Conservation (phyloP, 768 basidiomycete species). For the Mycena polygramma region DNA sequence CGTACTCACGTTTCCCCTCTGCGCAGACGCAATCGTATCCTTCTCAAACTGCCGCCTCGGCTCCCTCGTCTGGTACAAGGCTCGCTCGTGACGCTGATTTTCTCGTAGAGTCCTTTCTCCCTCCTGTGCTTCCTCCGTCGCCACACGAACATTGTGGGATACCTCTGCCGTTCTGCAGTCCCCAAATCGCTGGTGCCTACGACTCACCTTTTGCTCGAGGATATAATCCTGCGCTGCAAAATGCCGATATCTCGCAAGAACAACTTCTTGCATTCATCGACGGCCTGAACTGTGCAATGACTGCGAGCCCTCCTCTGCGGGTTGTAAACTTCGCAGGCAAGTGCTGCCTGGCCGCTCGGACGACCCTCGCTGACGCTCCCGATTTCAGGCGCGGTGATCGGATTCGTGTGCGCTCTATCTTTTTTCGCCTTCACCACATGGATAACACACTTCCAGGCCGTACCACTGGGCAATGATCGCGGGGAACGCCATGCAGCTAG, state of each 20-base stretch:
- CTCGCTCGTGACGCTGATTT: conserved; percentile 31
- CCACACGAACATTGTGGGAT: neutral
- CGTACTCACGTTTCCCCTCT: neutral
- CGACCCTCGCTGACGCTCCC: neutral
- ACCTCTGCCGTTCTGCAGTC: conserved; percentile 38
- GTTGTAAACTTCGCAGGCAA: conserved; percentile 34
- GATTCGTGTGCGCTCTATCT: conserved; percentile 37
- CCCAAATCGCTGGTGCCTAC: conserved; percentile 38
- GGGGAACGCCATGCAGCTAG: conserved; percentile 32
- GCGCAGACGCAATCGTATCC: neutral
- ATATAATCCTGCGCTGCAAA: conserved; percentile 34
- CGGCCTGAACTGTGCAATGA: conserved; percentile 43
- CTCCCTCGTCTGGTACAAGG: conserved; percentile 5
- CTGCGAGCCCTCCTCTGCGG: conserved; percentile 41
- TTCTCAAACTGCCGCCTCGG: neutral
- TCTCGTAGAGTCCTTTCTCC: conserved; percentile 30
- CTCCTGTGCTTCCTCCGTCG: neutral
- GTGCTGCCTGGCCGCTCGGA: neutral
- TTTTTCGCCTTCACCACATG: neutral
- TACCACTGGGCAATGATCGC: conserved; percentile 43
- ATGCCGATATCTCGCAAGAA: conserved; percentile 35
- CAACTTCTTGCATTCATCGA: conserved; percentile 41
- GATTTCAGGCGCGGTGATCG: conserved; percentile 31
- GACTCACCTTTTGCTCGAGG: conserved; percentile 42
- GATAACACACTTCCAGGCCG: conserved; percentile 25